Evolutionary conservation across 768 basidiomycete species (phyloP).

Genomic region (Auriscalpium microsporum): DNA sequence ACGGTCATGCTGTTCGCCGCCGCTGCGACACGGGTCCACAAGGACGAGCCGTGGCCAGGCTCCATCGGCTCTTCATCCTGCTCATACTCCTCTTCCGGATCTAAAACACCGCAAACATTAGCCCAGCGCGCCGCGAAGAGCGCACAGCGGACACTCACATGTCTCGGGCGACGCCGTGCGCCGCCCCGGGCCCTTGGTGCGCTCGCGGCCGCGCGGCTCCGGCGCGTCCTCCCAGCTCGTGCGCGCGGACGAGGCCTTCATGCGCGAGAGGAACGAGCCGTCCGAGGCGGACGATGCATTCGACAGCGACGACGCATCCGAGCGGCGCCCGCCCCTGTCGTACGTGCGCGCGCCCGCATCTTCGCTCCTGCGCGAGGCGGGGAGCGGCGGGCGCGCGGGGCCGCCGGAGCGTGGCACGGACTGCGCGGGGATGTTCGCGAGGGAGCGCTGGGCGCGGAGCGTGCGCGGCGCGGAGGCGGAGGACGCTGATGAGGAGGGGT

Average conservation of each 20-base stretch:
- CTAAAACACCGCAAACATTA: background rate
- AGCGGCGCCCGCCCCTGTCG: constrained; percentile 1
- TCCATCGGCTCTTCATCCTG: constrained; percentile 6
- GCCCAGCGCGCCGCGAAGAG: too few relatives aligned
- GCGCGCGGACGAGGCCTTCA: constrained; percentile 30
- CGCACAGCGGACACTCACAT: background rate
- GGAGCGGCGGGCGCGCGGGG: constrained; percentile 10
- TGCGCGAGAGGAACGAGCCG: constrained; percentile 28
- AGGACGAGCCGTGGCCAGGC: constrained; percentile 32
- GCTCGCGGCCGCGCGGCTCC: constrained; percentile 3
- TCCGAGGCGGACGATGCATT: constrained; percentile 23
- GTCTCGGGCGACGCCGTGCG: background rate
- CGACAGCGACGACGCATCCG: constrained; percentile 2
- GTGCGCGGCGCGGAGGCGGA: constrained; percentile 6
- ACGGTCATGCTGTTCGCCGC: constrained; percentile 46
- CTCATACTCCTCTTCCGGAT: constrained; percentile 3
- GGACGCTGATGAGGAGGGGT: constrained; percentile 1
- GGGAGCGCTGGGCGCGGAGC: constrained; percentile 18
- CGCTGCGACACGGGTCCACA: constrained; percentile 52
- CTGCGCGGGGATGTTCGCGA: constrained; percentile 6
- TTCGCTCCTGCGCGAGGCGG: background rate
- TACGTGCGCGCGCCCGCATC: background rate
- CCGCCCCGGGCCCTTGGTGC: background rate
- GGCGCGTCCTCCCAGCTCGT: constrained; percentile 38
- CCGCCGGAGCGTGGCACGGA: background rate